Conservation (phyloP, 2,329 filamentous ascomycete genomes). For the Diaporthe humulicola region DNA sequence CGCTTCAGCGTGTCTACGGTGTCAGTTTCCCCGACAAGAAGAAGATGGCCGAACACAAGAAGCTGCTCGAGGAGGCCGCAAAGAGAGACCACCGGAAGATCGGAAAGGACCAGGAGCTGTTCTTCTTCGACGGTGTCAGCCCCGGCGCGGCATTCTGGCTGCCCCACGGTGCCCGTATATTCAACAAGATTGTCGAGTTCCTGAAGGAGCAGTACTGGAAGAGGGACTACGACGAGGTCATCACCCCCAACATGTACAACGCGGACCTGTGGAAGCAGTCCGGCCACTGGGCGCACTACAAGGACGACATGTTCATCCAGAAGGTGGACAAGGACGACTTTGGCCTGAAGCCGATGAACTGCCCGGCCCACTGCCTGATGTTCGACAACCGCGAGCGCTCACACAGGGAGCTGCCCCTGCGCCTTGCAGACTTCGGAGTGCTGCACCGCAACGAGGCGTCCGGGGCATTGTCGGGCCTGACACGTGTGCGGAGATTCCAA, state of each 20-base stretch:
- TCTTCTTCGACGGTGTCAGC: conserved; percentile 96
- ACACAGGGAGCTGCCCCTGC: conserved; percentile 90
- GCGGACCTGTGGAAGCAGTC: conserved; percentile 93
- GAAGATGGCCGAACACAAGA: conserved; percentile 90
- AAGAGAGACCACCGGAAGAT: conserved; percentile 96
- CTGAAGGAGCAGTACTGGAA: conserved; percentile 91
- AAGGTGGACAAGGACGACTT: conserved; percentile 80
- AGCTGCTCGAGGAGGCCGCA: conserved; percentile 96
- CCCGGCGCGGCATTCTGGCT: conserved; percentile 94
- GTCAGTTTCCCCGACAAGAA: conserved; percentile 98
- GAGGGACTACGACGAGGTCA: conserved; percentile 94
- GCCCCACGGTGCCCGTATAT: conserved; percentile 92
- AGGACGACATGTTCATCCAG: conserved; percentile 90
- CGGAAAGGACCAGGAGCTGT: conserved; percentile 94
- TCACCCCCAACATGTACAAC: conserved; percentile 97
- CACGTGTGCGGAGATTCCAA: conserved; percentile 92
- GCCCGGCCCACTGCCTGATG: conserved; percentile 92
- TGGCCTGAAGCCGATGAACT: conserved; percentile 98
- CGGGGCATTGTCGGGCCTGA: conserved; percentile 90
- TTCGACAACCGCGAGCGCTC: conserved; percentile 87
- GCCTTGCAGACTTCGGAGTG: conserved; percentile 96
- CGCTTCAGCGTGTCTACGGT: conserved; percentile 95
- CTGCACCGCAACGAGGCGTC: conserved; percentile 96
- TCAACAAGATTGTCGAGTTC: conserved; percentile 87
- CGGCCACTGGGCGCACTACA: conserved; percentile 93